Percentiles rank a stretch among this genome's conserved stretches.
phyloP scores from a whole-genome alignment of 768 basidiomycete species.

The Cystobasidium tubakii region DNA sequence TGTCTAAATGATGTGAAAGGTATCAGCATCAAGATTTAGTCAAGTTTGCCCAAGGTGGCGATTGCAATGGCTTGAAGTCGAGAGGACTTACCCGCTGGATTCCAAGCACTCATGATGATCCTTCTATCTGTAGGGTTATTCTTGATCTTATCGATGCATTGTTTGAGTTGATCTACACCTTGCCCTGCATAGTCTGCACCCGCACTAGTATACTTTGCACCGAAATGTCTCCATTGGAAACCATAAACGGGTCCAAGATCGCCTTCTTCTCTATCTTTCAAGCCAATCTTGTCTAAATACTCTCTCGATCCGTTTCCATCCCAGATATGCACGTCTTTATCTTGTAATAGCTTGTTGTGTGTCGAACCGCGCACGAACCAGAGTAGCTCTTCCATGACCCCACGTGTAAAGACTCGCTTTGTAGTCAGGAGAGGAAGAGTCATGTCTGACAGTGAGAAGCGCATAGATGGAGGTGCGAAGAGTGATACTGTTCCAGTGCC shows the following conservation, averaged over 20 bases:
- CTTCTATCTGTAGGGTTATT: conserved; percentile 86
- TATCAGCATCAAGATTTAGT: too few relatives aligned
- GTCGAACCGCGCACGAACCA: conserved; percentile 88
- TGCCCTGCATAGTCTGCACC: conserved; percentile 41
- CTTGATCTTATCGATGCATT: conserved; percentile 86
- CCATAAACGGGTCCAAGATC: conserved; percentile 89
- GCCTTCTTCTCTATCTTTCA: conserved; percentile 77
- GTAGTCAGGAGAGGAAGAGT: conserved; percentile 87
- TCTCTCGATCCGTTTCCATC: conserved; percentile 87
- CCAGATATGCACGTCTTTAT: conserved; percentile 91
- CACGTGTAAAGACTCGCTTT: conserved; percentile 85
- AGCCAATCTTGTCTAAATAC: conserved; percentile 75
- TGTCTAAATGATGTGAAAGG: conserved; percentile 57
- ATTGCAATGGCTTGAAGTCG: too few relatives aligned
- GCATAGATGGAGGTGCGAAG: conserved; percentile 82
- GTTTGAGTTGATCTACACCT: conserved; percentile 71
- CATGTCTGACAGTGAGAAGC: conserved; percentile 71
- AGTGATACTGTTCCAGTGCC: conserved; percentile 88
- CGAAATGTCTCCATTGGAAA: conserved; percentile 48
- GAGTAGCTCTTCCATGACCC: conserved; percentile 84
- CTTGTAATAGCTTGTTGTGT: conserved; percentile 67
- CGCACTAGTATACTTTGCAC: conserved; percentile 45
- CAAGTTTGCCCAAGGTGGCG: too few relatives aligned
- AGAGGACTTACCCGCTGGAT: conserved; percentile 74
- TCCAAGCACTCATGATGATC: conserved; percentile 95